phyloP scores from a whole-genome alignment of 2,329 filamentous ascomycete species.

The Microcera coccophila region DNA sequence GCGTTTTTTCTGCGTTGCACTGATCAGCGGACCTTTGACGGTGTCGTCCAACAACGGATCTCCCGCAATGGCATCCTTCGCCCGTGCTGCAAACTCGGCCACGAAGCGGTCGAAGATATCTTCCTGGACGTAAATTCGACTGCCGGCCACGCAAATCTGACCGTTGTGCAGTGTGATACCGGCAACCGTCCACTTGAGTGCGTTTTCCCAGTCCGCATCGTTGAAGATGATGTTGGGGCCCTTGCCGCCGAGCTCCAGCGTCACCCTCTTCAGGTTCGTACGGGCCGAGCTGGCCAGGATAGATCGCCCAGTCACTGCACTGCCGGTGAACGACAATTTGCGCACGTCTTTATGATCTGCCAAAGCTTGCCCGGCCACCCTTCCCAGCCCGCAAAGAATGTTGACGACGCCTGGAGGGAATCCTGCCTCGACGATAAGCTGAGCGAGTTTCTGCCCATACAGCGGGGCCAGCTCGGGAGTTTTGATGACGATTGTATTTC shows the following conservation, averaged over 20 bases:
- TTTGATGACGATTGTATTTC: constrained; percentile 60
- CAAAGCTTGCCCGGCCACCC: constrained; percentile 62
- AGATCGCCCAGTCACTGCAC: constrained; percentile 59
- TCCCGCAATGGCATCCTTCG: constrained; percentile 40
- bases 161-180: constrained; percentile 52
- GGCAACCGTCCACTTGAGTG: constrained; percentile 46
- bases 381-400: constrained; percentile 64
- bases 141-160: constrained; percentile 58
- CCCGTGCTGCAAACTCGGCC: constrained; percentile 52
- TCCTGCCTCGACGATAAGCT: constrained; percentile 63
- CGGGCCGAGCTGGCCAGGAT: constrained; percentile 65
- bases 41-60: constrained; percentile 32
- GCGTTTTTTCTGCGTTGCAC: constrained; percentile 59
- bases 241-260: constrained; percentile 59
- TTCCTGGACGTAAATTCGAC: constrained; percentile 56
- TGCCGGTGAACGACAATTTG: constrained; percentile 73
- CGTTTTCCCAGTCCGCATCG: constrained; percentile 58
- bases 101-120: constrained; percentile 57
- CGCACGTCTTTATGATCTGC: constrained; percentile 61
- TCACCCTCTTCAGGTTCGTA: constrained; percentile 54
- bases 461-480: constrained; percentile 60
- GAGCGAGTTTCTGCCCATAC: constrained; percentile 57
- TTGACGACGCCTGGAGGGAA: constrained; percentile 74
- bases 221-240: constrained; percentile 56
- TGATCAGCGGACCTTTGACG: constrained; percentile 41